phyloP scores from a whole-genome alignment of 129 eudicot species.

The Lactuca saligna region DNA sequence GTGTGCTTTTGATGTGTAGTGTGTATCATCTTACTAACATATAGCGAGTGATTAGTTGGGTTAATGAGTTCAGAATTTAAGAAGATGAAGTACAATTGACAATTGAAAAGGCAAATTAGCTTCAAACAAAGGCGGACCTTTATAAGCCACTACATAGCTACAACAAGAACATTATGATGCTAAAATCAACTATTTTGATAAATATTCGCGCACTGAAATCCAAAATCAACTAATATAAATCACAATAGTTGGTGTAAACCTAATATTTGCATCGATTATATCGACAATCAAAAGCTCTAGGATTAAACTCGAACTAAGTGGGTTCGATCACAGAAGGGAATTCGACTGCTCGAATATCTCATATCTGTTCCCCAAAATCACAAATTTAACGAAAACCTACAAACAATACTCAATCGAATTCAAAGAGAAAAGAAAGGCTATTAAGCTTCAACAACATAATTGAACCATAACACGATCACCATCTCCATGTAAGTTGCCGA shows the following conservation, averaged over 20 bases:
- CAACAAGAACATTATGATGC: conserved; percentile 21
- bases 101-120: conserved; percentile 10
- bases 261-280: conserved; percentile 8
- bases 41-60: too few relatives aligned
- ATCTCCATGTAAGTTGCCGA: background rate
- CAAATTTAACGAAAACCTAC: background rate
- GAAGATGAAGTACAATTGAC: too few relatives aligned
- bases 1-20: background rate
- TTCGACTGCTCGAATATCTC: background rate
- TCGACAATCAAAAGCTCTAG: conserved; percentile 6
- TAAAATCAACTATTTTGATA: conserved; percentile 12
- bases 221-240: conserved; percentile 8
- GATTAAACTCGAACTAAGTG: conserved; percentile 18
- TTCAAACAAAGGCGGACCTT: conserved; percentile 20
- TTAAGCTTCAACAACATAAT: conserved; percentile 16
- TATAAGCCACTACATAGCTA: conserved; percentile 6
- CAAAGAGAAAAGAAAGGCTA: background rate
- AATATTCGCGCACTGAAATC: conserved; percentile 21
- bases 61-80: too few relatives aligned
- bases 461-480: conserved; percentile 22
- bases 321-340: background rate
- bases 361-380: conserved; percentile 7
- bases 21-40: too few relatives aligned
- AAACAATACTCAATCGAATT: conserved; percentile 20
- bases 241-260: conserved; percentile 7